Evolutionary conservation across 169 alveolate species (phyloP), one percentile per base, ranked within the genome.

Genomic region (Amoebophrya sp.): DNA sequence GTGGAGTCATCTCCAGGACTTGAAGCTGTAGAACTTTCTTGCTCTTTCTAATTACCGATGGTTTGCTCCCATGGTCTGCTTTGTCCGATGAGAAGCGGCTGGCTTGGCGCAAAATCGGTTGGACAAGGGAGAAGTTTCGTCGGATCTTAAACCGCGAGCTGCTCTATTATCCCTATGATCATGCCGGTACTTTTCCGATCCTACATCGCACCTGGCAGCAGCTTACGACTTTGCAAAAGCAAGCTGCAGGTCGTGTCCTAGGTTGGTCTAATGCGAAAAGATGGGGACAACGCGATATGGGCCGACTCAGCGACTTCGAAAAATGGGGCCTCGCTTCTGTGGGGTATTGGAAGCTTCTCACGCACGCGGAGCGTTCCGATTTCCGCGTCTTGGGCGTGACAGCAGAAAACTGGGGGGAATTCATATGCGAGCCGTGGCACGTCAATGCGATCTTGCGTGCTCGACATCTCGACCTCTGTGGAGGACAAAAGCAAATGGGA

Each of bases 351-450:
- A 26, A 29, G 2, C 18, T 26, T 1, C 33, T 65, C 36, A 6
- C 83, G 38, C 33, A 10, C 39, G 26, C 2, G n/a, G 83, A 65
- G 83, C 83, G 83, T 0, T 6, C 1, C 2, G 83, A 29, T 10
- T 65, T 65, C 83, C 10, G 10, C 2, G 2, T 12, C 10, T 36
- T 65, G 36, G 83, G 83, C 83, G 26, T 65, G n/a, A 0, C 2
- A 6, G 83, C 12, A 6, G 0, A 36, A 36, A 6, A 1, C 36
- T 65, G 18, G 38, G 18, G 83, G 38, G n/a, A 12, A 6, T 65
- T 65, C 33, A 0, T 6, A 29, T 65, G 83, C 83, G 83, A 65
- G 83, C 83, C 83, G 83, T 65, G 83, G 83, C n/a, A n/a, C n/a
- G n/a, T n/a, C n/a, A n/a, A n/a, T n/a, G n/a, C n/a, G n/a, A n/a